Conservation (phyloP, 2,329 filamentous ascomycete genomes). For the Emergomyces pasteurianus region DNA sequence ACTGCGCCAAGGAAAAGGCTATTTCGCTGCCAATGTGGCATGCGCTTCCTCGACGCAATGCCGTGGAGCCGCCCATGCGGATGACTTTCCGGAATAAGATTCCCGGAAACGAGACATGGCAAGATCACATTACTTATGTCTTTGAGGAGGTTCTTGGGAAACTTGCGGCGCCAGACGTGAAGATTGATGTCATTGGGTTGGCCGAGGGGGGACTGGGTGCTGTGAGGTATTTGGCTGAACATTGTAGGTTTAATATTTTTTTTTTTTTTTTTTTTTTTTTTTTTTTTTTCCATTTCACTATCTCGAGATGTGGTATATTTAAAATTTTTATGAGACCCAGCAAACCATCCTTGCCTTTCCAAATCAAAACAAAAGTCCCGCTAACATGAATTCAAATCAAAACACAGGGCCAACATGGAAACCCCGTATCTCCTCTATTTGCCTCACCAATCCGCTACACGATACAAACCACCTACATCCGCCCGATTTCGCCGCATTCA, state of each 20-base stretch:
- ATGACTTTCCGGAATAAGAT: constrained; percentile 50
- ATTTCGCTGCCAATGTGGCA: constrained; percentile 49
- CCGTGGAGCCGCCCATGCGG: constrained; percentile 45
- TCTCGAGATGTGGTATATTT: too few relatives aligned
- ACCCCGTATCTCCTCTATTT: constrained; percentile 28
- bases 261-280: too few relatives aligned
- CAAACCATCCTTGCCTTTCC: too few relatives aligned
- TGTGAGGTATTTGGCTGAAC: constrained; percentile 45
- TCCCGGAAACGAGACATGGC: constrained; percentile 43
- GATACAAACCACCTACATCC: constrained; percentile 18
- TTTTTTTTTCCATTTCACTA: too few relatives aligned
- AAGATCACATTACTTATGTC: constrained; percentile 54
- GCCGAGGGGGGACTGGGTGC: constrained; percentile 52
- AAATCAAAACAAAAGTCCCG: too few relatives aligned
- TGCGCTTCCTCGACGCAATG: constrained; percentile 49
- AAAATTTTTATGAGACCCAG: too few relatives aligned
- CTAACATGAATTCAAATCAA: too few relatives aligned
- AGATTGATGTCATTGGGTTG: constrained; percentile 59
- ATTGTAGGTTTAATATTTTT: constrained; percentile 42
- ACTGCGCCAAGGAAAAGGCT: constrained; percentile 48
- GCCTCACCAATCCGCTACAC: constrained; percentile 28
- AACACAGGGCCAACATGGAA: constrained; percentile 28
- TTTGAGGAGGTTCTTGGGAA: constrained; percentile 51
- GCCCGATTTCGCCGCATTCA: constrained; percentile 20
- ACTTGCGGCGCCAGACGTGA: constrained; percentile 38